Evolutionary conservation across 1,139 yeast genomes (phyloP), one percentile per base, ranked within the genome.

Genomic region (Yamadazyma dendronema): DNA sequence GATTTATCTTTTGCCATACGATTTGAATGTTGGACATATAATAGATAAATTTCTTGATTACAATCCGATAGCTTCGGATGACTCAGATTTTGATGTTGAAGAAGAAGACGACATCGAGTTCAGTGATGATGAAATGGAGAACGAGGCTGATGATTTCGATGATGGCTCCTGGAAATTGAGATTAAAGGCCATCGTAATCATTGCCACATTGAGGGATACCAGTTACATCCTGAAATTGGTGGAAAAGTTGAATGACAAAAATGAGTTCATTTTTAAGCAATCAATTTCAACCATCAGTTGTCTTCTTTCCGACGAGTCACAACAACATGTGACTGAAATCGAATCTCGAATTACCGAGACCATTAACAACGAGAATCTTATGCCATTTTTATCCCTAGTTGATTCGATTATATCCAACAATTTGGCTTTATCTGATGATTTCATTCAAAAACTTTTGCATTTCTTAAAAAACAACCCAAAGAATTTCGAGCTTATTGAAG

Each of bases 151-250:
- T 7, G 50, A 42, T 9, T 39, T 38, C 16, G 79, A 78, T 36
- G 89, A 83, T 48, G 77, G 79, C 21, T 77, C 86, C 1, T 84
- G 94, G 87, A 81, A 80, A 47, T 57, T 87, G 25, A 67, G 95
- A 41, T 67, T 77, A 30, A 74, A 72, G 39, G 64, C 88, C 0
- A 72, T 79, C 2, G 61, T 64, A 17, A 54, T 82, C 24, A 54
- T 74, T 3, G 56, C 67, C 9, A 31, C 28, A 10, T 17, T 31
- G 28, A 13, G 22, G 4, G 23, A 35, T 17, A 8, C 12, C 4
- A 17, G 13, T 3, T 46, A 37, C 25, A 31, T 46, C 15, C 38
- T 39, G 1, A 25, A 25, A 10, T 31, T 48, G 16, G 33, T 47
- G 15, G 39, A 16, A 9, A 38, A 40, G 6, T 39, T 74, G 14